phyloP scores from a whole-genome alignment of 139 green algal species.

The Chlamydomonas applanata region DNA sequence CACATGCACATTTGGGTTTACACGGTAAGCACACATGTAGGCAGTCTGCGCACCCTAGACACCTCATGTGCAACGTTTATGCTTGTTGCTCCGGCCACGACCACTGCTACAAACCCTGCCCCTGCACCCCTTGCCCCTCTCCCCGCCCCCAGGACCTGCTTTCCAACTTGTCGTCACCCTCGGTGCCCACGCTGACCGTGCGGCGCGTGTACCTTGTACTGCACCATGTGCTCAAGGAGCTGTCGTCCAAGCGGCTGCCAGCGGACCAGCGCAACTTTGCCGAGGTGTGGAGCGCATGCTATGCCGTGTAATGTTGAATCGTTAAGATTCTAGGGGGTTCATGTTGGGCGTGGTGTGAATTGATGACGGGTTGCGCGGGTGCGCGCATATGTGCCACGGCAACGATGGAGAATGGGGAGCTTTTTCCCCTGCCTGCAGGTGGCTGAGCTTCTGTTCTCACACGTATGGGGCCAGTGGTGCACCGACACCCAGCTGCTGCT shows the following conservation, averaged over 20 bases:
- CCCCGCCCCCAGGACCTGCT: neutral
- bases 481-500: constrained; percentile 61
- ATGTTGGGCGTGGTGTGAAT: too few relatives aligned
- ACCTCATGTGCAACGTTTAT: too few relatives aligned
- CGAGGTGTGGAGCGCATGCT: constrained; percentile 51
- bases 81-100: neutral
- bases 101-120: neutral
- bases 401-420: too few relatives aligned
- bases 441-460: constrained; percentile 59
- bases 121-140: neutral
- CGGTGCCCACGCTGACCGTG: constrained; percentile 8
- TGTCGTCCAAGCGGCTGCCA: constrained; percentile 84
- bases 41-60: too few relatives aligned
- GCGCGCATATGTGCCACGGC: too few relatives aligned
- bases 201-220: constrained; percentile 81
- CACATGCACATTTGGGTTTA: too few relatives aligned
- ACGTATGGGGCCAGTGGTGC: constrained; percentile 75
- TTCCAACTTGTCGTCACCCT: neutral
- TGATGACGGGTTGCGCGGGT: too few relatives aligned
- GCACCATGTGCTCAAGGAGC: constrained; percentile 95
- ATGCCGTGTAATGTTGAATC: too few relatives aligned
- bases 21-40: too few relatives aligned
- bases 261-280: constrained; percentile 86
- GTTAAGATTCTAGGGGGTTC: too few relatives aligned
- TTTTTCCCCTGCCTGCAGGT: too few relatives aligned